These are phyloP conservation scores for Thalassiosira profunda DNA, from an alignment of 108 stramenopile species.

Conservation along the genomic window DNA sequence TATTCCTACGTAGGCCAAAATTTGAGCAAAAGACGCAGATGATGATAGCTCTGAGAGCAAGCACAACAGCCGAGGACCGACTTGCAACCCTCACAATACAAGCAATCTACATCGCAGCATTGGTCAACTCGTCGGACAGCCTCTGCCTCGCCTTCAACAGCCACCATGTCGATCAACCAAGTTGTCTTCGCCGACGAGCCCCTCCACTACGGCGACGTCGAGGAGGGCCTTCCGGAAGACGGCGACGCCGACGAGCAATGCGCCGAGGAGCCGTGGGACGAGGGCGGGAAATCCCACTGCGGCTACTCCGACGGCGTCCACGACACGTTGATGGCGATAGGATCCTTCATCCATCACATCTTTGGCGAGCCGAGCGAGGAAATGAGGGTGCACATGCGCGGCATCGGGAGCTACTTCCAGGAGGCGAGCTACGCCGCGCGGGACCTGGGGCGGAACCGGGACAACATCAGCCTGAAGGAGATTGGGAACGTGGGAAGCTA, in stretches of 20 bases:
- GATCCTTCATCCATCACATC: constrained; percentile 46
- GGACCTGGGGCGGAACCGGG: constrained; percentile 41
- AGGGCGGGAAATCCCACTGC: constrained; percentile 60
- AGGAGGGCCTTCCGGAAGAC: constrained; percentile 21
- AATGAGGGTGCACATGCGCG: constrained; percentile 25
- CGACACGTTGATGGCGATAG: constrained; percentile 64
- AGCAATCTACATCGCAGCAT: no score
- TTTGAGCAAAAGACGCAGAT: no score
- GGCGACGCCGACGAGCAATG: constrained; percentile 22
- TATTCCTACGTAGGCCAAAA: no score
- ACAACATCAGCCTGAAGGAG: no score
- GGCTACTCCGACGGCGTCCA: constrained; percentile 60
- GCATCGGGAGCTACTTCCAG: constrained; percentile 54
- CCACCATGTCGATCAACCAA: no score
- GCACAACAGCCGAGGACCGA: no score
- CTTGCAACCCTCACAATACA: no score
- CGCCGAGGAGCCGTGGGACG: constrained; percentile 51
- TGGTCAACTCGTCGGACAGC: no score
- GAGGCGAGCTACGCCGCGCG: constrained; percentile 54
- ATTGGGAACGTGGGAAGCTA: no score
- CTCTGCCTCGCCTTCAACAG: no score
- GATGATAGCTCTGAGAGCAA: no score
- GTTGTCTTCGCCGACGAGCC: no score
- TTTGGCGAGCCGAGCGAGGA: constrained; percentile 59
- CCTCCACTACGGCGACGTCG: neutral